These are phyloP conservation scores for Didymosphaeria variabile DNA, from an alignment of 2,329 filamentous ascomycete species.

Conservation along the genomic window DNA sequence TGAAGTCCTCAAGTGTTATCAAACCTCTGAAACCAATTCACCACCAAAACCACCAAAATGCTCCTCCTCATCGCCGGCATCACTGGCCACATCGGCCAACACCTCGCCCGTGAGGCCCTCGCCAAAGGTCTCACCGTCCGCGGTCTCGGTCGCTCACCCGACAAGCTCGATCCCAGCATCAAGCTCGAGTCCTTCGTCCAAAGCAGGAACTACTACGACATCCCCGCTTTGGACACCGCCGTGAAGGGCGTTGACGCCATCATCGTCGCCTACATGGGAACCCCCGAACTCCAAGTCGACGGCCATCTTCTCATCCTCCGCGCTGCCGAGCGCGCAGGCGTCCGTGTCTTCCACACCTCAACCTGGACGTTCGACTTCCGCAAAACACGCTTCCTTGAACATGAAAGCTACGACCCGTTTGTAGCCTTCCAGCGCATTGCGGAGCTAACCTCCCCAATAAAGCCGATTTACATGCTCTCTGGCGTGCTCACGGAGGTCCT, in stretches of 20 bases:
- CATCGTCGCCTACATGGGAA: slow-evolving; percentile 23
- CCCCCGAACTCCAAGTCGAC: slow-evolving; percentile 23
- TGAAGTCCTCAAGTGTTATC: not conserved
- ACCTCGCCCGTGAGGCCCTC: slow-evolving; percentile 33
- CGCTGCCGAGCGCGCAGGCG: slow-evolving; percentile 27
- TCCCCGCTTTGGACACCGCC: slow-evolving; percentile 24
- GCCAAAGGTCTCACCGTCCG: slow-evolving; percentile 46
- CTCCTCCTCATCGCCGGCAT: slow-evolving; percentile 51
- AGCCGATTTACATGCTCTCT: slow-evolving; percentile 22
- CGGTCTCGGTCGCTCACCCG: slow-evolving; percentile 43
- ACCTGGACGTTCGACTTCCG: slow-evolving; percentile 30
- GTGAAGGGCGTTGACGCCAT: slow-evolving; percentile 28
- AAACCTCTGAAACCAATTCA: not conserved
- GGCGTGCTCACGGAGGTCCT: slow-evolving; percentile 19
- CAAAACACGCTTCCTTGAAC: slow-evolving; percentile 15
- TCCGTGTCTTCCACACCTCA: slow-evolving; percentile 22
- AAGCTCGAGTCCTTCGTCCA: slow-evolving; percentile 25
- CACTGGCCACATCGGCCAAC: slow-evolving; percentile 49
- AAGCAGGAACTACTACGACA: slow-evolving; percentile 19
- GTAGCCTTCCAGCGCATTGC: slow-evolving; percentile 20
- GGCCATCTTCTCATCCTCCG: slow-evolving; percentile 29
- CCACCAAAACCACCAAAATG: slow-evolving; percentile 30
- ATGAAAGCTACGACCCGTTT: slow-evolving; percentile 26
- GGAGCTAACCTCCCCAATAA: slow-evolving; percentile 17
- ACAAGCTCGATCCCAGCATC: slow-evolving; percentile 31